These are phyloP conservation scores for Sclerotinia trifoliorum DNA, from an alignment of 2,329 filamentous ascomycete genomes.

Conservation along the genomic window DNA sequence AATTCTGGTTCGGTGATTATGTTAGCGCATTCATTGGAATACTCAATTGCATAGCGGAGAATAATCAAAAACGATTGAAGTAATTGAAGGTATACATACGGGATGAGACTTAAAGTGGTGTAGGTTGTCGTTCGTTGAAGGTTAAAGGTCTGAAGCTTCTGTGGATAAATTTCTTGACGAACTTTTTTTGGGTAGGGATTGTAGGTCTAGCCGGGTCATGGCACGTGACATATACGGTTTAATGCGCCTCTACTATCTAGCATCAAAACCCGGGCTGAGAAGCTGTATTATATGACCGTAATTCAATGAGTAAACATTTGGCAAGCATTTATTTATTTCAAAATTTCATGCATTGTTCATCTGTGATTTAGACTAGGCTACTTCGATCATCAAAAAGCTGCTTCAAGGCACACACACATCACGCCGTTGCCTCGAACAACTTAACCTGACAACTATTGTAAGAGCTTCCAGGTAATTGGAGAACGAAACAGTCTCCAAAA, in stretches of 20 bases:
- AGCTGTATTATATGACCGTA: too few relatives aligned
- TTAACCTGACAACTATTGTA: constrained; percentile 22
- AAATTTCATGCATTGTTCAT: constrained; percentile 40
- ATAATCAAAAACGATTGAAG: not conserved
- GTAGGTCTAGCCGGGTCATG: not conserved
- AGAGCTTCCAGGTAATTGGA: constrained; percentile 27
- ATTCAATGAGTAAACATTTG: too few relatives aligned
- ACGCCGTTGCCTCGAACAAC: constrained; percentile 19
- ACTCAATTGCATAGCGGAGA: not conserved
- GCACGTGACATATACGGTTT: not conserved
- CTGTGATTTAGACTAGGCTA: constrained; percentile 36
- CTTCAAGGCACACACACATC: constrained; percentile 26
- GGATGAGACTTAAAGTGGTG: not conserved
- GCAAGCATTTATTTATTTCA: constrained; percentile 17
- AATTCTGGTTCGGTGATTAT: not conserved
- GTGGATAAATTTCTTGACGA: constrained; percentile 20
- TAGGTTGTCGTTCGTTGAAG: not conserved
- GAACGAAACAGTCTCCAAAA: constrained; percentile 27
- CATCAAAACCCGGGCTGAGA: not conserved
- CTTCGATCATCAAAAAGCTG: constrained; percentile 33
- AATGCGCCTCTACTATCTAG: too few relatives aligned
- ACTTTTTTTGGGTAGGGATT: constrained; percentile 11
- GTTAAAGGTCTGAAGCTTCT: constrained; percentile 3
- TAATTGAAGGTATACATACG: not conserved
- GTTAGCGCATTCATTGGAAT: not conserved